phyloP scores from a whole-genome alignment of 352 stramenopile genomes.

The Phytophthora cajani region DNA sequence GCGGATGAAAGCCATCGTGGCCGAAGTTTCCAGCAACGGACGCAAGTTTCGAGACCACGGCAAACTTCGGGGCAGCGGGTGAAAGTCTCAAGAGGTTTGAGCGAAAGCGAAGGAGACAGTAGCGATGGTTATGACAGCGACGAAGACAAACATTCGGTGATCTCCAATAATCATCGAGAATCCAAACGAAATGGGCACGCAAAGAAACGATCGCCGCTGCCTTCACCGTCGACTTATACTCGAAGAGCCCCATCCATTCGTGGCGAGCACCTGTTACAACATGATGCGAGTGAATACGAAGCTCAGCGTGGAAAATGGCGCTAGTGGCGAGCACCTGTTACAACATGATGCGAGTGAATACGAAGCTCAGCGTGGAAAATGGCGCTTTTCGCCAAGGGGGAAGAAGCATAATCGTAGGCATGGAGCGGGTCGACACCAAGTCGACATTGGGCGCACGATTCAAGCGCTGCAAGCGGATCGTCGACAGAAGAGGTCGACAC shows the following conservation, averaged over 20 bases:
- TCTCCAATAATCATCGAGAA: not conserved
- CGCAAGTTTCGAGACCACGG: not conserved
- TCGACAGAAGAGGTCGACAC: conserved; percentile 32
- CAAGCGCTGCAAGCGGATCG: conserved; percentile 45
- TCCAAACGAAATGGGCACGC: not conserved
- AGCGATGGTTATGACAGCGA: not conserved
- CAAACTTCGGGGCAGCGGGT: not conserved
- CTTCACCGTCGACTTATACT: not conserved
- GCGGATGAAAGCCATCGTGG: not conserved
- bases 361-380: not conserved
- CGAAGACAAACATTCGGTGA: not conserved
- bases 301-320: not conserved
- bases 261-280: not conserved
- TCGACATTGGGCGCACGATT: conserved; percentile 35
- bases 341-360: not conserved
- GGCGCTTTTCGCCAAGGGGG: not conserved
- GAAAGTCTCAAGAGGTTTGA: not conserved
- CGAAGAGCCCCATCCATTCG: not conserved
- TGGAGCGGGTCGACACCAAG: not conserved
- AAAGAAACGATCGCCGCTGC: not conserved
- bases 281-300: not conserved
- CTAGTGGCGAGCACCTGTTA: not conserved
- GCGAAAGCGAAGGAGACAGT: not conserved
- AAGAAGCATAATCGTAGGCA: not conserved
- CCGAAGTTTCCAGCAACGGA: not conserved